These are phyloP conservation scores for Rhynchospora tenuis DNA, from an alignment of 176 grass and related monocot species.

Conservation along the genomic window DNA sequence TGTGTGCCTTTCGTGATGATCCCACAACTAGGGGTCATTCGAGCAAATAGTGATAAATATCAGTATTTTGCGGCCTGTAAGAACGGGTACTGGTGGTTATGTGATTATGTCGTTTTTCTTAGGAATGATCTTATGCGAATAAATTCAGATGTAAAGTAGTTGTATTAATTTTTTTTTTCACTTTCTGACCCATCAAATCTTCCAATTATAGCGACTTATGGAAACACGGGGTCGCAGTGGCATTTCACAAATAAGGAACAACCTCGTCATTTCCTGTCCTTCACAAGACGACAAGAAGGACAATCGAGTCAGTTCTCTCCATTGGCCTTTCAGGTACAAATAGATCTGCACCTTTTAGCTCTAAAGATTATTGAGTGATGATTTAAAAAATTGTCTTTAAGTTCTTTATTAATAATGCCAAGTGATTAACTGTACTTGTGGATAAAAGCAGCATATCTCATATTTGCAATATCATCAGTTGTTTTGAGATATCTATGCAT, in stretches of 20 bases:
- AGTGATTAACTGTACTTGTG: too few relatives aligned
- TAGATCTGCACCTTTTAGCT: not conserved
- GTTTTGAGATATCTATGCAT: too few relatives aligned
- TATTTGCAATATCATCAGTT: too few relatives aligned
- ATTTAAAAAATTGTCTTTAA: not conserved
- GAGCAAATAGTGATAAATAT: not conserved
- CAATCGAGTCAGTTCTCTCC: slow-evolving; percentile 11
- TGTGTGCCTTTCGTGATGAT: not conserved
- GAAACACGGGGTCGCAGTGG: not conserved
- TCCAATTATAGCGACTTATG: slow-evolving; percentile 14
- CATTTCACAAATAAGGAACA: not conserved
- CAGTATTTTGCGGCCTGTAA: not conserved
- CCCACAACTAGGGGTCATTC: not conserved
- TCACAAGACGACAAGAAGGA: not conserved
- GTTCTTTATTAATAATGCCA: not conserved
- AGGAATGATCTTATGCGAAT: not conserved
- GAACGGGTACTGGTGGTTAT: not conserved
- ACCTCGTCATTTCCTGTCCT: slow-evolving; percentile 13
- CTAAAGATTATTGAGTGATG: not conserved
- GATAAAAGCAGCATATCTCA: too few relatives aligned
- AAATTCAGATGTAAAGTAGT: not conserved
- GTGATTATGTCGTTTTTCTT: not conserved
- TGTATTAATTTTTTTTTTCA: slow-evolving; percentile 1
- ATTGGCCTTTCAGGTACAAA: slow-evolving; percentile 2
- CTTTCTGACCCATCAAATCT: slow-evolving; percentile 9